A percentile compares a stretch with the other conserved stretches of the same genome.
Evolutionary conservation across 192 early-diverging fungal genomes (phyloP).

Genomic region (Backusella morwellensis): DNA sequence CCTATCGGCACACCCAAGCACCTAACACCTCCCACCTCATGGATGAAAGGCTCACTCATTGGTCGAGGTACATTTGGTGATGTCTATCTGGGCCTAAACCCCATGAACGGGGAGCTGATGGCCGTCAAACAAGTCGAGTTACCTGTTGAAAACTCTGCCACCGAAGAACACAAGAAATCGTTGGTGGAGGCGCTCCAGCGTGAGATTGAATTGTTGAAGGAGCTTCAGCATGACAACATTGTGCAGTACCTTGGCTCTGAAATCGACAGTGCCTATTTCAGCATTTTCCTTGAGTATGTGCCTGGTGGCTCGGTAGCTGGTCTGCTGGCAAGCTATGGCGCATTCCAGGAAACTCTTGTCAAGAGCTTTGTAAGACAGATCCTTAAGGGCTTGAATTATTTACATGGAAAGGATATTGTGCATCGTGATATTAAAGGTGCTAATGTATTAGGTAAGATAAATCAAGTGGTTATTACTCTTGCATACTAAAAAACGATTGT

Average conservation of each 20-base stretch:
- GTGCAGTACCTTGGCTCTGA: slow-evolving; percentile 94
- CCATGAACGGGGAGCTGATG: slow-evolving; percentile 88
- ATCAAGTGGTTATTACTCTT: not conserved
- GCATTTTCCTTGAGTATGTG: slow-evolving; percentile 97
- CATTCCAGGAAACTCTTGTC: slow-evolving; percentile 82
- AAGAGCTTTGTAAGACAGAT: slow-evolving; percentile 89
- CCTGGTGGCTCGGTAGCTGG: slow-evolving; percentile 94
- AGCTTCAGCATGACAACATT: slow-evolving; percentile 93
- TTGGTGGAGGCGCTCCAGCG: slow-evolving; percentile 87
- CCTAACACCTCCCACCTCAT: slow-evolving; percentile 38
- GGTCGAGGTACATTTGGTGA: slow-evolving; percentile 96
- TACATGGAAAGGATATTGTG: slow-evolving; percentile 93
- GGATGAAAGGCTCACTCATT: slow-evolving; percentile 89
- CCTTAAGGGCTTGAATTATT: slow-evolving; percentile 88
- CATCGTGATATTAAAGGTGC: slow-evolving; percentile 99
- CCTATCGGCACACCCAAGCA: not conserved
- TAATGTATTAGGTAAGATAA: slow-evolving; percentile 68
- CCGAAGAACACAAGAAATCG: slow-evolving; percentile 67
- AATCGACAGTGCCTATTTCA: slow-evolving; percentile 69
- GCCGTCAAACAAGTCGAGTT: slow-evolving; percentile 96
- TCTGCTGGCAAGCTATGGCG: slow-evolving; percentile 81
- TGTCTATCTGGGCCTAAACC: slow-evolving; percentile 90
- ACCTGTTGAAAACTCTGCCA: slow-evolving; percentile 64
- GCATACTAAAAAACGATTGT: slow-evolving; percentile 6
- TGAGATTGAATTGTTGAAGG: slow-evolving; percentile 89